A percentile compares a stretch with the other conserved stretches of the same genome.
Conservation (phyloP, 2,329 filamentous ascomycete genomes). For the Aureobasidium sp. region DNA sequence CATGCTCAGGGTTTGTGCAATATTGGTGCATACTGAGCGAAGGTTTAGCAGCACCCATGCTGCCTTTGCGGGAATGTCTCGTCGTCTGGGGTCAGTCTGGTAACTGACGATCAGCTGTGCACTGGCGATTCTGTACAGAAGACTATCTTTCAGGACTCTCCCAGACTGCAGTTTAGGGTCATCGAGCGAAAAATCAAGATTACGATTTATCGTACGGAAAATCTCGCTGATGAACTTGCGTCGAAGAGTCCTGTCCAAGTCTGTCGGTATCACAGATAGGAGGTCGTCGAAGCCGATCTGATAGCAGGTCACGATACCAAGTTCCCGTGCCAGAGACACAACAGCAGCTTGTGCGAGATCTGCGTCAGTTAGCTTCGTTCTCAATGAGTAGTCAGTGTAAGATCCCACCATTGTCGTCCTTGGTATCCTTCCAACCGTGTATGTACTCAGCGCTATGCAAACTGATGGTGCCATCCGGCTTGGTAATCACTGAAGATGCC, state of each 20-base stretch:
- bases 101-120: constrained; percentile 74
- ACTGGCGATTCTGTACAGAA: constrained; percentile 69
- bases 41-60: constrained; percentile 69
- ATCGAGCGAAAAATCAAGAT: constrained; percentile 77
- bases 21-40: constrained; percentile 48
- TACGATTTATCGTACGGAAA: constrained; percentile 61
- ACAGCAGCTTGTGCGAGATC: constrained; percentile 23
- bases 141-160: constrained; percentile 62
- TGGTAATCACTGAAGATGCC: constrained; percentile 39
- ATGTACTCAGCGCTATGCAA: constrained; percentile 37
- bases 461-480: constrained; percentile 37
- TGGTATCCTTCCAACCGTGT: constrained; percentile 21
- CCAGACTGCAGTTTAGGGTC: constrained; percentile 52
- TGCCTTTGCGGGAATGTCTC: constrained; percentile 64
- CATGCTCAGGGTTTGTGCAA: constrained; percentile 22
- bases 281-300: constrained; percentile 44
- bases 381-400: neutral
- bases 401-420: neutral
- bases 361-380: neutral
- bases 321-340: constrained; percentile 29
- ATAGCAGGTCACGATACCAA: constrained; percentile 31
- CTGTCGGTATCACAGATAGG: constrained; percentile 34
- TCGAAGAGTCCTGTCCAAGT: constrained; percentile 48
- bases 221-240: constrained; percentile 62
- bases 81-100: constrained; percentile 49